These are phyloP conservation scores for Ciborinia camelliae DNA, from an alignment of 2,329 filamentous ascomycete species.

Conservation along the genomic window DNA sequence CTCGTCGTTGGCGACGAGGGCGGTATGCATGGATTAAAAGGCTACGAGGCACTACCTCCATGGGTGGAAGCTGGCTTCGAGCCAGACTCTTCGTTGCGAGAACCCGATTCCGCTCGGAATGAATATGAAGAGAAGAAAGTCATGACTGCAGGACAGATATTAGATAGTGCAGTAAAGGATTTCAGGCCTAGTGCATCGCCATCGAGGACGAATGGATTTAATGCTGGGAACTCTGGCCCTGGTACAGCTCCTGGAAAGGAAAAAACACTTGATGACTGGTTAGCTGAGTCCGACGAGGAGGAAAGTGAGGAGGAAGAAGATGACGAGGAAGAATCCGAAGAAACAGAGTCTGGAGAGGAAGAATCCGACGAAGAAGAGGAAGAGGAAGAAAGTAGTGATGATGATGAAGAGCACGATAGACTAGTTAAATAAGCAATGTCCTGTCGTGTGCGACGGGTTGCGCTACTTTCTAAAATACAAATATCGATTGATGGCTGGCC, in stretches of 20 bases:
- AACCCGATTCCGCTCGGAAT: constrained; percentile 47
- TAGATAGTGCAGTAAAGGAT: constrained; percentile 55
- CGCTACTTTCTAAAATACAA: constrained; percentile 12
- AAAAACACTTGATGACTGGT: constrained; percentile 91
- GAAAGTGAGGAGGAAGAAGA: constrained; percentile 49
- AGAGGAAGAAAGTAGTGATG: constrained; percentile 36
- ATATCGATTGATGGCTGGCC: not conserved
- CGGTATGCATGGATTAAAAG: constrained; percentile 68
- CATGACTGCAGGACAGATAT: constrained; percentile 58
- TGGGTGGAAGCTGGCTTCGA: constrained; percentile 82
- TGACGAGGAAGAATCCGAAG: constrained; percentile 39
- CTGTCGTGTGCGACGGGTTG: not conserved
- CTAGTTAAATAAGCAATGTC: constrained; percentile 34
- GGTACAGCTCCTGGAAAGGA: constrained; percentile 40
- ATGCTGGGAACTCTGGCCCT: constrained; percentile 25
- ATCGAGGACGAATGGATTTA: constrained; percentile 48
- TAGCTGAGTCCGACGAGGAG: constrained; percentile 57
- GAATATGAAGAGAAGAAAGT: constrained; percentile 41
- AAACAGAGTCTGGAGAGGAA: constrained; percentile 23
- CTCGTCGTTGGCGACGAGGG: constrained; percentile 77
- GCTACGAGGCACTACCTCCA: constrained; percentile 75
- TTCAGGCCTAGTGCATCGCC: constrained; percentile 37
- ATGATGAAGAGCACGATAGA: constrained; percentile 34
- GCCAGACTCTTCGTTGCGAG: constrained; percentile 71
- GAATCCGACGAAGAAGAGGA: constrained; percentile 27